phyloP scores from a whole-genome alignment of 768 basidiomycete species.

The Leccinum variicolor region DNA sequence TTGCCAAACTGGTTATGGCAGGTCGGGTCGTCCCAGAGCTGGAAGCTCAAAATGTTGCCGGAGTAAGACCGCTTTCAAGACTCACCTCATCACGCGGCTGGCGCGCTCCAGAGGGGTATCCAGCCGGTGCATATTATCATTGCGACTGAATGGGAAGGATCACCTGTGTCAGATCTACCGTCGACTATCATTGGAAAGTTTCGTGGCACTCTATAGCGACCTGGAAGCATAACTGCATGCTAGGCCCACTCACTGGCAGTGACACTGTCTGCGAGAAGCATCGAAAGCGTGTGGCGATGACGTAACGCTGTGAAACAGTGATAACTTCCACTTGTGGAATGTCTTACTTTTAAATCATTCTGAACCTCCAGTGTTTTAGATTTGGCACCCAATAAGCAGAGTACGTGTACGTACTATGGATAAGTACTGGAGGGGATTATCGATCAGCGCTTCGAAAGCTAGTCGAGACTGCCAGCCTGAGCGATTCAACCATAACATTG shows the following conservation, averaged over 20 bases:
- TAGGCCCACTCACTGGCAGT: too few relatives aligned
- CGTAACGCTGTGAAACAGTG: neutral
- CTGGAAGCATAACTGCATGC: neutral
- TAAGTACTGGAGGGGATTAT: neutral
- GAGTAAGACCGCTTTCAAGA: neutral
- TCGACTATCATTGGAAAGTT: neutral
- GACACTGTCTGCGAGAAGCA: neutral
- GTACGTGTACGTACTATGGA: neutral
- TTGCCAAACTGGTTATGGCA: constrained; percentile 4
- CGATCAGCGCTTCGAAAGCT: neutral
- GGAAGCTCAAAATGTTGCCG: neutral
- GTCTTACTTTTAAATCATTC: constrained; percentile 1
- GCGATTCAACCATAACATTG: neutral
- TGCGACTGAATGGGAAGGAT: neutral
- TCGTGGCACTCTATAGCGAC: neutral
- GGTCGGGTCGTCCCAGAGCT: constrained; percentile 2
- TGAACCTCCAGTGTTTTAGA: constrained; percentile 1
- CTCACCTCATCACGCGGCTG: neutral
- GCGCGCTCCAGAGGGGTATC: neutral
- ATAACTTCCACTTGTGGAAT: neutral
- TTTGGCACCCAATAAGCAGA: neutral
- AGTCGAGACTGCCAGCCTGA: neutral
- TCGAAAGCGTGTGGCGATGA: neutral
- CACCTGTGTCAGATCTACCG: neutral
- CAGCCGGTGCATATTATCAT: neutral